Evolutionary conservation across 768 basidiomycete genomes (phyloP).

Genomic region (Boletus rubescentipes): DNA sequence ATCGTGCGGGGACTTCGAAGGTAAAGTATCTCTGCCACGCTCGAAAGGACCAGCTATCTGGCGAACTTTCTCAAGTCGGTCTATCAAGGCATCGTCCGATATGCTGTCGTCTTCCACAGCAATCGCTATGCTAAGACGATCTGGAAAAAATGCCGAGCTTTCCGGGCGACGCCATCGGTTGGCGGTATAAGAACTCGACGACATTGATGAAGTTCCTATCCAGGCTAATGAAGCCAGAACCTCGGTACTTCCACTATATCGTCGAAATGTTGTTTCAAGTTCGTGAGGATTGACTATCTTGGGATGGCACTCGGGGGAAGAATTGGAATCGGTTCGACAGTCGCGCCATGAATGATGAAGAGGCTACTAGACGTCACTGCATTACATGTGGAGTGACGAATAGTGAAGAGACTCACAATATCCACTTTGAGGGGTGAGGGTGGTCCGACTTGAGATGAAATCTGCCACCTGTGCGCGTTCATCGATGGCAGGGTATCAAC

Average conservation of each 20-base stretch:
- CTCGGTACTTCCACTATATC: slow-evolving; percentile 22
- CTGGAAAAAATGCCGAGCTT: not conserved
- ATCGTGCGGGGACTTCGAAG: not conserved
- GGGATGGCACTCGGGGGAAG: not conserved
- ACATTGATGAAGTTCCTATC: slow-evolving; percentile 21
- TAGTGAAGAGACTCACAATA: slow-evolving; percentile 19
- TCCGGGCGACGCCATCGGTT: not conserved
- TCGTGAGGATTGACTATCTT: not conserved
- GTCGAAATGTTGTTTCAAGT: slow-evolving; percentile 5
- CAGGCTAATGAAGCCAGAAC: slow-evolving; percentile 35
- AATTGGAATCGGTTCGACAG: slow-evolving; percentile 21
- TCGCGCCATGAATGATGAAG: slow-evolving; percentile 32
- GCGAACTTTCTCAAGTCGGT: slow-evolving; percentile 46
- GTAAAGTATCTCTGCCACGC: not conserved
- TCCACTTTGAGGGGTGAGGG: slow-evolving; percentile 28
- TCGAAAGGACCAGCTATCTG: slow-evolving; percentile 14
- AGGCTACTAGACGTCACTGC: slow-evolving; percentile 23
- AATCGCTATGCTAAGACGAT: slow-evolving; percentile 36
- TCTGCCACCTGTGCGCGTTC: not conserved
- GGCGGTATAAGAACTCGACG: not conserved
- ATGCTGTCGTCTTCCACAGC: slow-evolving; percentile 51
- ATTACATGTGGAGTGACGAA: not conserved
- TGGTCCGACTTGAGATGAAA: slow-evolving; percentile 17
- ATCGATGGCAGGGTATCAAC: not conserved
- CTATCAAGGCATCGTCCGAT: slow-evolving; percentile 50